Base-by-base conservation (phyloP, 768 basidiomycete genomes). In the Mycena kentingensis region DNA sequence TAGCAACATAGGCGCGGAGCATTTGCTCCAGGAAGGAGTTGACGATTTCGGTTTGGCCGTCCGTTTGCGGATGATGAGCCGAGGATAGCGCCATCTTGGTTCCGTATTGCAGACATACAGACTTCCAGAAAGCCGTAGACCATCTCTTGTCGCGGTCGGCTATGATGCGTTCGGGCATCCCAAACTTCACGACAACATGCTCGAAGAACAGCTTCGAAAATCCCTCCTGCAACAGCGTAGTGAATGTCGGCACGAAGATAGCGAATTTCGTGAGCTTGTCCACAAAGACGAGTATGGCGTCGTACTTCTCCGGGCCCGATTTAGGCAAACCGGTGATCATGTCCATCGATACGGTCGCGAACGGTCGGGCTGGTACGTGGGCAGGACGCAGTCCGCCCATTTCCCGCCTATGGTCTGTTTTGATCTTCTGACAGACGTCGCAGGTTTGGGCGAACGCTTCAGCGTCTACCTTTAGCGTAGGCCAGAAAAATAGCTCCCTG, bases 11-110 rank as follows among this genome's bases (percentile, higher is more conserved):
- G 0, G 67, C 66, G 4, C 64, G 49, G 0, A 73, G 34, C 60
- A 67, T 67, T 25, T 63, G 60, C 50, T 71, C 66, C 1, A 71
- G 54, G 2, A 43, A 54, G 2, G 65, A 60, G 43, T 71, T 72
- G 2, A 69, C 45, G 12, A 62, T 53, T 58, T n/a, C n/a, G n/a
- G n/a, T n/a, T n/a, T n/a, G n/a, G n/a, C n/a, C n/a, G n/a, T n/a
- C n/a, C n/a, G n/a, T 74, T 52, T 76, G 71, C 0, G 72, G 74
- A 54, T 76, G 75, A 47, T 72, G 66, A 0, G 68, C 60, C 0
- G 70, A 69, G 2, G 73, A 66, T 3, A 51, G 31, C 27, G 50
- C 50, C 22, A 51, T 32, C 3, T 7, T 22, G 24, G 39, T 32
- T 8, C 51, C 51, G n/a, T 52, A 46, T 15, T 52, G 43, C 11